A percentile compares a stretch with the other conserved stretches of the same genome.
These are phyloP conservation scores for Calonectria crousiana DNA, from an alignment of 2,329 filamentous ascomycete genomes.

Conservation along the genomic window DNA sequence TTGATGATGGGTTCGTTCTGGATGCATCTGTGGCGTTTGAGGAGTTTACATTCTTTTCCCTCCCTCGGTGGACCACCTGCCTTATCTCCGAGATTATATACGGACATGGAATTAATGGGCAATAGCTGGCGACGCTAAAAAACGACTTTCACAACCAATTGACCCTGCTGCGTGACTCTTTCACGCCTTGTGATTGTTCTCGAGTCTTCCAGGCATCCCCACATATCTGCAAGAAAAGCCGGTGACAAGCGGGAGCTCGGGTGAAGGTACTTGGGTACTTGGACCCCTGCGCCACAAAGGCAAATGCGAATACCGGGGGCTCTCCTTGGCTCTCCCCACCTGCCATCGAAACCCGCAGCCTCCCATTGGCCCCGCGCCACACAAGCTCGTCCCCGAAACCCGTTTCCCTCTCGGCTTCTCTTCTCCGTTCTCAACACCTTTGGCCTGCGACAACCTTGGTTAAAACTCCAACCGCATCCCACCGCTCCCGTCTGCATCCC, in stretches of 20 bases:
- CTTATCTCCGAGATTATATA: constrained; percentile 4
- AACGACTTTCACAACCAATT: background rate
- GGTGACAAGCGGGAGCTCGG: constrained; percentile 10
- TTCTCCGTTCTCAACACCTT: constrained; percentile 20
- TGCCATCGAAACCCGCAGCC: constrained; percentile 39
- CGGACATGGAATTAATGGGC: background rate
- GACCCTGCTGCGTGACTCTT: background rate
- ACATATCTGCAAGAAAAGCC: background rate
- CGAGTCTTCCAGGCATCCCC: constrained; percentile 1
- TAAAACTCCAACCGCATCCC: constrained; percentile 6
- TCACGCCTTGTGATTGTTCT: background rate
- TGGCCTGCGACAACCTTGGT: background rate
- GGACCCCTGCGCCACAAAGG: constrained; percentile 8
- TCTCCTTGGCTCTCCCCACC: constrained; percentile 26
- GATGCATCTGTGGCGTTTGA: constrained; percentile 4
- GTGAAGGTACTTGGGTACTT: background rate
- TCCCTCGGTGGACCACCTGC: background rate
- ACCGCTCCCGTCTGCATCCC: constrained; percentile 33
- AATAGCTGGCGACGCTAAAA: background rate
- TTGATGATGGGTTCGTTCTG: background rate
- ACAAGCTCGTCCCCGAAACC: constrained; percentile 34
- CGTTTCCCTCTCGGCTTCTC: constrained; percentile 34
- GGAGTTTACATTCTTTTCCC: background rate
- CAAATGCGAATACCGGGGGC: constrained; percentile 13
- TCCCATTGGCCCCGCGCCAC: constrained; percentile 45